Conservation (phyloP, 192 early-diverging fungal species). For the Dissophora globulifera region DNA sequence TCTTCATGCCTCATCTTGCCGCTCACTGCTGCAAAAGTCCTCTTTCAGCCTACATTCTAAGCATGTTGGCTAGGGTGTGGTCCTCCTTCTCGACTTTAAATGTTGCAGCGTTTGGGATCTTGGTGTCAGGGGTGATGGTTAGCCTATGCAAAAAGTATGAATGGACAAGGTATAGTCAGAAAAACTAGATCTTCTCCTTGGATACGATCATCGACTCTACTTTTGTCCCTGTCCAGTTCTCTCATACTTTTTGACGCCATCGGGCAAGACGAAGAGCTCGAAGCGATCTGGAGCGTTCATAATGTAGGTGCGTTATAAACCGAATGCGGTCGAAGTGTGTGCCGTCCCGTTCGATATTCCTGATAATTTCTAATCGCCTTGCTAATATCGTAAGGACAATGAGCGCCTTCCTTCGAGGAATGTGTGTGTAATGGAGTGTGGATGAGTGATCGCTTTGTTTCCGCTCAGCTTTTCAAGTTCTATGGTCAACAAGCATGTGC, state of each 20-base stretch:
- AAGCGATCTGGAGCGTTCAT: conserved; percentile 91
- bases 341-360: too few species aligned
- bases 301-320: conserved; percentile 24
- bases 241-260: conserved; percentile 75
- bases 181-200: too few species aligned
- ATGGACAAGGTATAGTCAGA: not conserved
- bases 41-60: conserved; percentile 88
- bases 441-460: not conserved
- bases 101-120: conserved; percentile 93
- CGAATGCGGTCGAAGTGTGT: too few species aligned
- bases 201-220: too few species aligned
- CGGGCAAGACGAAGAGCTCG: conserved; percentile 83
- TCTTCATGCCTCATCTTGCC: too few species aligned
- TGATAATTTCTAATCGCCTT: too few species aligned
- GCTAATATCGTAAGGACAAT: too few species aligned
- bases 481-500: not conserved
- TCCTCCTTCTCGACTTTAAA: conserved; percentile 95
- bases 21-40: too few species aligned
- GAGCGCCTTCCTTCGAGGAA: too few species aligned
- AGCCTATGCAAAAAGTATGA: conserved; percentile 62
- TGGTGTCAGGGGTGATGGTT: conserved; percentile 84
- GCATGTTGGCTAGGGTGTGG: conserved; percentile 95
- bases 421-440: not conserved
- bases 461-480: too few species aligned
- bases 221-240: too few species aligned